Percentiles rank a stretch among this genome's conserved stretches.
These are phyloP conservation scores for Aspergillus sp. DNA, from an alignment of 2,329 filamentous ascomycete species.

Conservation along the genomic window DNA sequence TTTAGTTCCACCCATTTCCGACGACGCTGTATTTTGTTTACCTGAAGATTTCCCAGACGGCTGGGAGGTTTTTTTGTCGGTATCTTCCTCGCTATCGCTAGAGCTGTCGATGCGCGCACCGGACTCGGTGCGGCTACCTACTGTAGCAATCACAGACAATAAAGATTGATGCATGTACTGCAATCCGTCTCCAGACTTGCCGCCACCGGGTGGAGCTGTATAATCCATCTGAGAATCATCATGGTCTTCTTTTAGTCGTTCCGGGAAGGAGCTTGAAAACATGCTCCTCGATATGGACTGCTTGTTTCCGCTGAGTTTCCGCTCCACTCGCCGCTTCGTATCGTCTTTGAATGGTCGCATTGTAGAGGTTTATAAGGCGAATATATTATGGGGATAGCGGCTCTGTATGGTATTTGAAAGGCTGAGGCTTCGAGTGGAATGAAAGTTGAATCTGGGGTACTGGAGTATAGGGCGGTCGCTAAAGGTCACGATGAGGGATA, in stretches of 20 bases:
- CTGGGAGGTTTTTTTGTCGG: slow-evolving; percentile 28
- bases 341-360: slow-evolving; percentile 42
- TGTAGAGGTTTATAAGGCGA: slow-evolving; percentile 5
- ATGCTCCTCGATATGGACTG: slow-evolving; percentile 43
- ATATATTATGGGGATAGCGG: slow-evolving; percentile 1
- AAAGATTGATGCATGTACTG: slow-evolving; percentile 89
- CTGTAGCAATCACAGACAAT: slow-evolving; percentile 87
- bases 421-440: not conserved
- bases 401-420: not conserved
- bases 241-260: slow-evolving; percentile 58
- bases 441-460: slow-evolving; percentile 1
- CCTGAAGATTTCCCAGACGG: slow-evolving; percentile 11
- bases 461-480: slow-evolving; percentile 11
- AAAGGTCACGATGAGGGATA: slow-evolving; percentile 10
- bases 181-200: slow-evolving; percentile 40
- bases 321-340: slow-evolving; percentile 42
- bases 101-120: slow-evolving; percentile 79
- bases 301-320: slow-evolving; percentile 44
- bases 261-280: slow-evolving; percentile 55
- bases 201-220: slow-evolving; percentile 51
- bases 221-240: slow-evolving; percentile 64
- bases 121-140: slow-evolving; percentile 79
- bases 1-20: slow-evolving; percentile 2
- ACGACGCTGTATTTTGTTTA: not conserved
- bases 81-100: slow-evolving; percentile 72